Conservation (phyloP, 2,329 filamentous ascomycete genomes). For the Fusarium xylarioides region DNA sequence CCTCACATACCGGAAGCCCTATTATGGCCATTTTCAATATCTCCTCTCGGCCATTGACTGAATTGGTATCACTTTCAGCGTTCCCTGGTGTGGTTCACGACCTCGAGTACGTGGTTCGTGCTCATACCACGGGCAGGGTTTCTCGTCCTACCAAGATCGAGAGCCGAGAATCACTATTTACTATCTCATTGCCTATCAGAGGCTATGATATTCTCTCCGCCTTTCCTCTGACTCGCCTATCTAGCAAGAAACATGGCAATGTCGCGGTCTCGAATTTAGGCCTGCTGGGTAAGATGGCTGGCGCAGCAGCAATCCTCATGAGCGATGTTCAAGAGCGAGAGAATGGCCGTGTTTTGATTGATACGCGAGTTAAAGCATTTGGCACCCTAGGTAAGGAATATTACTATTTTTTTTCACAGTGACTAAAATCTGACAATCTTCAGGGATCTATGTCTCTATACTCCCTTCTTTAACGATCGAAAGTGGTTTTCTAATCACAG, state of each 20-base stretch:
- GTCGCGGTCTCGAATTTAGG: slow-evolving; percentile 76
- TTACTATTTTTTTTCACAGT: not conserved
- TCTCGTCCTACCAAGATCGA: slow-evolving; percentile 60
- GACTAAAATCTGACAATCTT: not conserved
- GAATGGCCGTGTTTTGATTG: slow-evolving; percentile 70
- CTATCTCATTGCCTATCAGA: slow-evolving; percentile 68
- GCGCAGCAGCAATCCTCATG: slow-evolving; percentile 77
- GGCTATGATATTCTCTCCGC: slow-evolving; percentile 86
- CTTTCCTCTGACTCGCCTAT: slow-evolving; percentile 70
- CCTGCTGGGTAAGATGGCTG: slow-evolving; percentile 88
- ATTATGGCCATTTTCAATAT: slow-evolving; percentile 90
- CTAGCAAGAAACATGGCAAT: slow-evolving; percentile 45
- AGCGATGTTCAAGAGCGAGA: slow-evolving; percentile 63
- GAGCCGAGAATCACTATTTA: slow-evolving; percentile 61
- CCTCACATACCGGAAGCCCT: slow-evolving; percentile 72
- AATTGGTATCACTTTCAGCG: slow-evolving; percentile 73
- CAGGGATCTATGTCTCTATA: slow-evolving; percentile 78
- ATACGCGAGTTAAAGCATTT: slow-evolving; percentile 79
- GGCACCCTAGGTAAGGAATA: slow-evolving; percentile 72
- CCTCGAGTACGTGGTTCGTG: slow-evolving; percentile 74
- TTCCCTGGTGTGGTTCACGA: slow-evolving; percentile 75
- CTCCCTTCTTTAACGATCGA: slow-evolving; percentile 69
- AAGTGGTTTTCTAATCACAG: slow-evolving; percentile 76
- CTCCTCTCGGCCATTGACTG: slow-evolving; percentile 66
- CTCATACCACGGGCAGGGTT: slow-evolving; percentile 73